phyloP scores from a whole-genome alignment of 2,329 filamentous ascomycete species.

The Ophidiomyces ophidiicola region DNA sequence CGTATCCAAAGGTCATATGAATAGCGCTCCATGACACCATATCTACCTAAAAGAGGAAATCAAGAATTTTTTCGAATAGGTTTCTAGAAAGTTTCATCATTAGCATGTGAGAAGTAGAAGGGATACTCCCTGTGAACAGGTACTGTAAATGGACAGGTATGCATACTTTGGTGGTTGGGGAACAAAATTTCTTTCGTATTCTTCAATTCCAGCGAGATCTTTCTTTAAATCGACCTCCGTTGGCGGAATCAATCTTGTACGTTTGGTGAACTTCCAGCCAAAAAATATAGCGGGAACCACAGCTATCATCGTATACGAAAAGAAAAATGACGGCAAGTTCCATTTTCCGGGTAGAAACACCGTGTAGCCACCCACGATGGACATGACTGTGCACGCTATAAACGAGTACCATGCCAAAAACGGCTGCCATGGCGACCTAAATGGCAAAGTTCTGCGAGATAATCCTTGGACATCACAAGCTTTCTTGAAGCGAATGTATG shows the following conservation, averaged over 20 bases:
- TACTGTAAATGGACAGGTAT: too few species aligned
- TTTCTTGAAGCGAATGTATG: constrained; percentile 37
- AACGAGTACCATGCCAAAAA: constrained; percentile 52
- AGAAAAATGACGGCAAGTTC: constrained; percentile 59
- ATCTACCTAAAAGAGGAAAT: constrained; percentile 17
- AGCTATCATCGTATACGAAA: constrained; percentile 64
- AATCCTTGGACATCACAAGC: constrained; percentile 32
- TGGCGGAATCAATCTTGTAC: constrained; percentile 45
- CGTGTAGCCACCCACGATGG: constrained; percentile 70
- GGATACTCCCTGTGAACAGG: too few species aligned
- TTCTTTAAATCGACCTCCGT: constrained; percentile 51
- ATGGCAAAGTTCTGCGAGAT: constrained; percentile 25
- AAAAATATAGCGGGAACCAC: constrained; percentile 58
- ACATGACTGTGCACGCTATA: constrained; percentile 50
- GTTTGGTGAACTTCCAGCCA: constrained; percentile 59
- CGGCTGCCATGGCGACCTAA: constrained; percentile 37
- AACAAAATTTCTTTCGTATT: constrained; percentile 52
- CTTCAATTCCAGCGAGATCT: constrained; percentile 54
- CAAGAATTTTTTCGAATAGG: constrained; percentile 16
- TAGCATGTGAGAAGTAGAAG: too few species aligned
- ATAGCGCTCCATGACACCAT: neutral
- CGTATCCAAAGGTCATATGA: neutral
- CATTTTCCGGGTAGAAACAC: constrained; percentile 55
- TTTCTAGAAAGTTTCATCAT: constrained; percentile 21
- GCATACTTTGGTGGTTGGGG: constrained; percentile 43